Percentiles rank a stretch among this genome's conserved stretches.
phyloP scores from a whole-genome alignment of 768 basidiomycete species.

The Phlebiopsis flavidoalba region DNA sequence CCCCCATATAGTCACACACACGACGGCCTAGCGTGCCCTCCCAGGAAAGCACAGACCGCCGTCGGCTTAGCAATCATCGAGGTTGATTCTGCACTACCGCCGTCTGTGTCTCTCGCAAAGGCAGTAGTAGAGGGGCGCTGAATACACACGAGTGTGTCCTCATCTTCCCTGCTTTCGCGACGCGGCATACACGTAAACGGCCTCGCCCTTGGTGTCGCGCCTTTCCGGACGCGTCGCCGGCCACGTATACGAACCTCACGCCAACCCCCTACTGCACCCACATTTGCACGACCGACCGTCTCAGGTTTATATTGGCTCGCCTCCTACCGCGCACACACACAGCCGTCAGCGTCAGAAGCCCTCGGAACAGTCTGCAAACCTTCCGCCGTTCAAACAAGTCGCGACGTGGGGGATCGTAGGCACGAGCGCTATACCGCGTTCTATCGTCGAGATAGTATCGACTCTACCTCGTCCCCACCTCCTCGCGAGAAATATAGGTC shows the following conservation, averaged over 20 bases:
- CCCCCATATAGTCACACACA: constrained; percentile 19
- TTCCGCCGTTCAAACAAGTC: constrained; percentile 40
- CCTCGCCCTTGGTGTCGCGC: constrained; percentile 67
- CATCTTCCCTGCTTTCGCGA: constrained; percentile 14
- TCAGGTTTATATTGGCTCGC: background rate
- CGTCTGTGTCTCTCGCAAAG: constrained; percentile 21
- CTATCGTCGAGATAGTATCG: constrained; percentile 13
- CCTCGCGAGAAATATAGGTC: background rate
- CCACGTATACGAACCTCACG: constrained; percentile 46
- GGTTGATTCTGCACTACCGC: constrained; percentile 37
- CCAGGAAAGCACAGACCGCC: constrained; percentile 57
- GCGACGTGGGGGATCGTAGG: constrained; percentile 52
- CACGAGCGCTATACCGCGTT: constrained; percentile 27
- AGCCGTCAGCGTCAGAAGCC: constrained; percentile 45
- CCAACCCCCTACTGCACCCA: constrained; percentile 47
- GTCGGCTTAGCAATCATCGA: constrained; percentile 65
- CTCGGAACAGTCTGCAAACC: constrained; percentile 19
- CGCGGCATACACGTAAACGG: constrained; percentile 30
- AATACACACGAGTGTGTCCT: constrained; percentile 5
- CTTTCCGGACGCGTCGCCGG: constrained; percentile 62
- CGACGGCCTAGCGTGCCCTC: constrained; percentile 50
- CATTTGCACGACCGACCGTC: constrained; percentile 6
- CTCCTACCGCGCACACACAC: constrained; percentile 26
- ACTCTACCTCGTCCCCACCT: background rate
- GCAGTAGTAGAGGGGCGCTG: constrained; percentile 10